A percentile compares a stretch with the other conserved stretches of the same genome.
Conservation (phyloP, 2,329 filamentous ascomycete species). For the Ophioceras dolichostomum region DNA sequence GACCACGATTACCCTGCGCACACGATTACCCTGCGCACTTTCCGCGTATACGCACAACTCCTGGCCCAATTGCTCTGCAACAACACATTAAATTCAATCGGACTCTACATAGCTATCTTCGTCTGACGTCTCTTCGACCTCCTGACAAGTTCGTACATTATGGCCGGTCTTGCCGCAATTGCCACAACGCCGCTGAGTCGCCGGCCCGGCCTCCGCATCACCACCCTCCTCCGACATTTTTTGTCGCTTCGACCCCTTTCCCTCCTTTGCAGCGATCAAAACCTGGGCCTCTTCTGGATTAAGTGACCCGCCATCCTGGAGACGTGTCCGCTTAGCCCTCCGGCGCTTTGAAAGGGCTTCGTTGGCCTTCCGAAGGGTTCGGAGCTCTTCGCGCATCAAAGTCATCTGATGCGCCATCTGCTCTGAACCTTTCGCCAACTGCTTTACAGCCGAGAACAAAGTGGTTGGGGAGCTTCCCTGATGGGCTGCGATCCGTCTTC, state of each 20-base stretch:
- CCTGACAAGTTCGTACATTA: background rate
- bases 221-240: background rate
- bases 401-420: too few relatives aligned
- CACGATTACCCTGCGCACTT: too few relatives aligned
- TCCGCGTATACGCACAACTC: too few relatives aligned
- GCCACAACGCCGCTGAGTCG: background rate
- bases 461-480: too few relatives aligned
- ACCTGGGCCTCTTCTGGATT: background rate
- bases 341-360: background rate
- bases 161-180: background rate
- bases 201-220: background rate
- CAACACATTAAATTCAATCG: background rate
- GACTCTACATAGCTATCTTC: background rate
- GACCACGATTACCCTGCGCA: too few relatives aligned
- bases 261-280: background rate
- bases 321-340: background rate
- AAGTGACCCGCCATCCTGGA: background rate
- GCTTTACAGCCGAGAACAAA: too few relatives aligned
- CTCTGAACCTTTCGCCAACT: too few relatives aligned
- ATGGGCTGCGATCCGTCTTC: too few relatives aligned
- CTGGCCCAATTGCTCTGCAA: too few relatives aligned
- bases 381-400: conserved; percentile 56
- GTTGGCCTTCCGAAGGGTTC: conserved; percentile 15
- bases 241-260: background rate
- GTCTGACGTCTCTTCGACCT: background rate